phyloP scores from a whole-genome alignment of 306 rosid species.

The cucumber (Cucumis sativus) region Cucumber_9930_V3 NC_026660.2:23839001-23839500 shows the following conservation, averaged over 20 bases:
- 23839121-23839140: neutral
- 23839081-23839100: neutral
- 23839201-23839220: neutral
- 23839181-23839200: neutral
- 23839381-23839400: constrained; percentile 63
- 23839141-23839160: neutral
- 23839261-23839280: neutral
- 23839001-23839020: neutral
- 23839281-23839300: neutral
- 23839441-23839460: neutral
- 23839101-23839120: neutral
- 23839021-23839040: neutral
- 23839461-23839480: neutral
- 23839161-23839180: neutral
- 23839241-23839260: neutral
- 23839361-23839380: neutral
- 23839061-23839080: neutral
- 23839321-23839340: neutral
- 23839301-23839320: neutral
- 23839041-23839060: neutral
- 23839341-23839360: neutral
- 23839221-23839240: neutral
- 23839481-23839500: neutral
- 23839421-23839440: constrained; percentile 39
- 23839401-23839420: constrained; percentile 61